Base-by-base conservation (phyloP, 2,329 filamentous ascomycete species). In the Calcarisporium arbuscula region DNA sequence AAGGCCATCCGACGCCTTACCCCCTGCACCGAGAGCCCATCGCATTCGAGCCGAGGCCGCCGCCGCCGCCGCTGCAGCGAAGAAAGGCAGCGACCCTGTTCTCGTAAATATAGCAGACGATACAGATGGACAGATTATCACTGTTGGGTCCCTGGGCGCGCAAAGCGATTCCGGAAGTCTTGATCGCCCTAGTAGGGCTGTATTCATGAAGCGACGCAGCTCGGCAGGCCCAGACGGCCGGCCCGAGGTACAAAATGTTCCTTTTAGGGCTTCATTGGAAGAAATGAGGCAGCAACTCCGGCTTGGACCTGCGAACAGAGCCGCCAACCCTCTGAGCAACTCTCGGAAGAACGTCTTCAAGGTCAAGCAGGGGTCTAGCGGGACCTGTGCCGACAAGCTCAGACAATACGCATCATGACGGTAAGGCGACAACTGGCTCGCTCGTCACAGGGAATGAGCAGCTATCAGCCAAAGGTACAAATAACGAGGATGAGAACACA, bases 1-100 rank as follows among this genome's bases (percentile, higher is more conserved):
- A 96, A 96, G 65, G 92, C 92, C 16, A 95, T 98, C 47, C 80
- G 92, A 38, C 85, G 92, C 34, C 75, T 94, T 51, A 77, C 82
- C 15, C n/a, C 88, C 88, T 1, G 88, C 89, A 2, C 90, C 90
- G 2, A 83, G 86, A 52, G 79, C 79, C 28, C 77, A 83, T 36
- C 72, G 66, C 19, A 59, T 54, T 16, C 72, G 61, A 11, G 50
- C 52, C 19, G 55, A 55, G 23, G 50, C 53, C 6, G 51, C 52
- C 5, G 52, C 56, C 5, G 54, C 54, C 6, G 51, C 50, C 5
- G 45, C 52, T 11, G 51, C 54, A 7, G 55, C 45, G 19, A 59
- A 49, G 29, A 58, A 53, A 41, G 42, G 47, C 4, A 46, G 49
- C 8, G 56, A 57, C 19, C 44, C 45, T 15, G 34, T 53, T 3